Conservation (phyloP, 1,284 basidiomycete genomes). For the Papiliotrema laurentii region DNA sequence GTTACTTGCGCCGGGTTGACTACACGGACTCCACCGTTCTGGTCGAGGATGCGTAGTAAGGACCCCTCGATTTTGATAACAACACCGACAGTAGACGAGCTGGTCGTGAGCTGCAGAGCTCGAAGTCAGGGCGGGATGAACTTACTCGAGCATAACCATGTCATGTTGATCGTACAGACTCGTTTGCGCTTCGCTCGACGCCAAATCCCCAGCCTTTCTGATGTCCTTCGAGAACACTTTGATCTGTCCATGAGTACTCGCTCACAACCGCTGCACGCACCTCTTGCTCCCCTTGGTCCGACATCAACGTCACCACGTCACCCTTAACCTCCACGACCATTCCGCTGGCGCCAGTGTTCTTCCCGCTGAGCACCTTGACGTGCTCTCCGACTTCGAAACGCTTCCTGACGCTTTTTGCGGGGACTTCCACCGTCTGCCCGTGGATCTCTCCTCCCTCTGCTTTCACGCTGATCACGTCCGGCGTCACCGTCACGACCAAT, state of each 20-base stretch:
- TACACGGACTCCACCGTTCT: constrained; percentile 79
- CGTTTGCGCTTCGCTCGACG: constrained; percentile 78
- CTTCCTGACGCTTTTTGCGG: constrained; percentile 85
- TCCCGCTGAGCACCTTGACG: constrained; percentile 94
- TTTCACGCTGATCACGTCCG: constrained; percentile 81
- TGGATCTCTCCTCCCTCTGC: constrained; percentile 59
- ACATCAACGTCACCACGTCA: constrained; percentile 91
- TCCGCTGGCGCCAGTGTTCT: constrained; percentile 93
- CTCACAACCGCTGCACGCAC: constrained; percentile 46
- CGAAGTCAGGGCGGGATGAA: constrained; percentile 14
- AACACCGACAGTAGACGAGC: constrained; percentile 88
- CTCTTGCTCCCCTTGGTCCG: constrained; percentile 95
- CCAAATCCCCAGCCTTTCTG: constrained; percentile 93
- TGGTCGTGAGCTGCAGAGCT: constrained; percentile 40
- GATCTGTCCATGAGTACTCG: constrained; percentile 54
- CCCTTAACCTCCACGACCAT: constrained; percentile 88
- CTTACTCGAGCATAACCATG: constrained; percentile 91
- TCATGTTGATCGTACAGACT: constrained; percentile 96
- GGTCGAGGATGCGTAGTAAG: constrained; percentile 91
- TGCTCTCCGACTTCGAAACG: constrained; percentile 96
- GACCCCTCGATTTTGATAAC: constrained; percentile 97
- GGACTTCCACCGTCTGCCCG: constrained; percentile 70
- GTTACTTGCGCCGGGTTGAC: constrained; percentile 95
- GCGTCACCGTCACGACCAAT: constrained; percentile 80
- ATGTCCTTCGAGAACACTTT: constrained; percentile 97